phyloP scores from a whole-genome alignment of 2,329 filamentous ascomycete species.

The Cercospora sp. region DNA sequence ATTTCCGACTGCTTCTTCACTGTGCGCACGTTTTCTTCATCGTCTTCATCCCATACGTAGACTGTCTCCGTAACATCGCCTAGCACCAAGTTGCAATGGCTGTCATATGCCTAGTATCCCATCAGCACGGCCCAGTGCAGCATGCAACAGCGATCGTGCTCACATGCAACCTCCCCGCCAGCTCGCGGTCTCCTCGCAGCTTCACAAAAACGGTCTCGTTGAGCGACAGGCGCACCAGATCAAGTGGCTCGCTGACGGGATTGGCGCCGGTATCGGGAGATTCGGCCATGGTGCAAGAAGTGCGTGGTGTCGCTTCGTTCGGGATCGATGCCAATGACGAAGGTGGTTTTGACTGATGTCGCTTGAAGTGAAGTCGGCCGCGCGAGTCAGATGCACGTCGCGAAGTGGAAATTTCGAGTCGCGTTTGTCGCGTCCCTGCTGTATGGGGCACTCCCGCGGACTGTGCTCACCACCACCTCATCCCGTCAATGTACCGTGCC shows the following conservation, averaged over 20 bases:
- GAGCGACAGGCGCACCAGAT: constrained; percentile 89
- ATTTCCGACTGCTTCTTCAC: constrained; percentile 97
- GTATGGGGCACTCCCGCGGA: constrained; percentile 6
- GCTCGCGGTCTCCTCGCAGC: constrained; percentile 88
- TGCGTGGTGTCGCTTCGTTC: background rate
- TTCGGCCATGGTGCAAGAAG: constrained; percentile 68
- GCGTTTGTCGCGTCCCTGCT: background rate
- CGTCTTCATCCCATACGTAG: constrained; percentile 83
- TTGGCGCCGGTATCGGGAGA: constrained; percentile 62
- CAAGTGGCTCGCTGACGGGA: constrained; percentile 81
- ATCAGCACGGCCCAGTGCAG: constrained; percentile 14
- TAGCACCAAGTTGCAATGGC: constrained; percentile 94
- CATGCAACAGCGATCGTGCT: constrained; percentile 37
- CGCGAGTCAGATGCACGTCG: background rate
- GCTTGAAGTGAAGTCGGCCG: background rate
- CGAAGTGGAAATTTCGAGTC: background rate
- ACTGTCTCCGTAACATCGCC: constrained; percentile 98
- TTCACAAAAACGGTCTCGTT: constrained; percentile 98
- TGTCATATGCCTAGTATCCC: constrained; percentile 82
- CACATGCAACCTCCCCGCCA: constrained; percentile 94
- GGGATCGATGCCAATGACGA: background rate
- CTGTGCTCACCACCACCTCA: background rate
- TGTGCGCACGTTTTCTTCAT: constrained; percentile 76
- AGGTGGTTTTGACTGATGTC: background rate
- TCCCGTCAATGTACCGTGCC: constrained; percentile 13